A percentile compares a stretch with the other conserved stretches of the same genome.
Conservation (phyloP, 2,329 filamentous ascomycete species). For the Fusarium nisikadoi region DNA sequence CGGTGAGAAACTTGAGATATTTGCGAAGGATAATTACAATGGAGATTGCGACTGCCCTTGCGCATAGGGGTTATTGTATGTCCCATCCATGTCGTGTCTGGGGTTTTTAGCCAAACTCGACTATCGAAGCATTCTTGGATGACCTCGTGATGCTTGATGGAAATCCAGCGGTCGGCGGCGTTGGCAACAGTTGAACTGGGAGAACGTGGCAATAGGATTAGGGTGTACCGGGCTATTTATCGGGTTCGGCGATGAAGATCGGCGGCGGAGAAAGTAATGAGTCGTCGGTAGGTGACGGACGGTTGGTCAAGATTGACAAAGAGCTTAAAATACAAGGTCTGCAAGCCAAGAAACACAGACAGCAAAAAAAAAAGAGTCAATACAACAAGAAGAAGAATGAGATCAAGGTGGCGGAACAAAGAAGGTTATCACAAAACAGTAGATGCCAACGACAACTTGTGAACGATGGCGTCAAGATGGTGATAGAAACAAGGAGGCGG, state of each 20-base stretch:
- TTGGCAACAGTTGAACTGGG: slow-evolving; percentile 9
- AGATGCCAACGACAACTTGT: slow-evolving; percentile 7
- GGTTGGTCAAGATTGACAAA: slow-evolving; percentile 16
- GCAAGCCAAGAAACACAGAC: slow-evolving; percentile 10
- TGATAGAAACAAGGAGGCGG: slow-evolving; percentile 33
- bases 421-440: slow-evolving; percentile 7
- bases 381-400: slow-evolving; percentile 14
- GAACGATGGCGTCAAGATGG: slow-evolving; percentile 24
- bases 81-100: slow-evolving; percentile 45
- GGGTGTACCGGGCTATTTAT: slow-evolving; percentile 27
- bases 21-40: slow-evolving; percentile 37
- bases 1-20: neutral
- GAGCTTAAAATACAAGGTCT: slow-evolving; percentile 32
- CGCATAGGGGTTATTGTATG: slow-evolving; percentile 45
- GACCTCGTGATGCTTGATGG: neutral
- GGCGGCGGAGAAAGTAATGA: slow-evolving; percentile 10
- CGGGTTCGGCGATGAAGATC: slow-evolving; percentile 28
- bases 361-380: neutral
- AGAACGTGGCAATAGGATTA: slow-evolving; percentile 15
- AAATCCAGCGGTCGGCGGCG: slow-evolving; percentile 7
- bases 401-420: slow-evolving; percentile 24
- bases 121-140: slow-evolving; percentile 42
- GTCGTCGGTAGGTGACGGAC: slow-evolving; percentile 10
- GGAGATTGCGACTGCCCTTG: slow-evolving; percentile 44
- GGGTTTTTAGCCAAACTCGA: slow-evolving; percentile 17